Evolutionary conservation across 345 rosid genomes (phyloP).

Genomic region (Linum tenue): DNA sequence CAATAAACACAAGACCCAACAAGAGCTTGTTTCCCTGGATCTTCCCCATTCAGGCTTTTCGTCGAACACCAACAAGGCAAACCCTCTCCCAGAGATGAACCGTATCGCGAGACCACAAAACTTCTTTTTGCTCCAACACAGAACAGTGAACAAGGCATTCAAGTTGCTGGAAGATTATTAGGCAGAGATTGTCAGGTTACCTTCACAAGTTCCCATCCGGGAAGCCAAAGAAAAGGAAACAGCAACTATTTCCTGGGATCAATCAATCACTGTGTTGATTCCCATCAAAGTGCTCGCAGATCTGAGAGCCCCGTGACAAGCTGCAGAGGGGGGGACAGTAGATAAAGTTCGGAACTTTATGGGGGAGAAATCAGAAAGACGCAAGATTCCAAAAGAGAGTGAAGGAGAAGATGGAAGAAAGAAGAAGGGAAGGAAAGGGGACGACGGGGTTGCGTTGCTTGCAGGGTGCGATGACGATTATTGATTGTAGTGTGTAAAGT

Average conservation of each 20-base stretch:
- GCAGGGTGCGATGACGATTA: slow-evolving; percentile 13
- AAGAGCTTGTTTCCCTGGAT: slow-evolving; percentile 14
- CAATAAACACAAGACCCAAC: slow-evolving; percentile 17
- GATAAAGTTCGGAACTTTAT: not conserved
- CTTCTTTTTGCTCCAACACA: not conserved
- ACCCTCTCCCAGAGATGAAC: not conserved
- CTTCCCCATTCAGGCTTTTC: slow-evolving; percentile 29
- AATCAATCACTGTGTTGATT: slow-evolving; percentile 1
- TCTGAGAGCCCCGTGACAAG: slow-evolving; percentile 13
- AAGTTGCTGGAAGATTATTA: slow-evolving; percentile 4
- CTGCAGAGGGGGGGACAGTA: too few species aligned
- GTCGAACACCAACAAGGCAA: slow-evolving; percentile 10
- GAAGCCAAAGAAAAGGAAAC: slow-evolving; percentile 13
- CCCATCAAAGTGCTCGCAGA: slow-evolving; percentile 15
- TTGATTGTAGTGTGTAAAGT: slow-evolving; percentile 7
- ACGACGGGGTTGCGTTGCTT: slow-evolving; percentile 3
- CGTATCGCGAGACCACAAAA: slow-evolving; percentile 8
- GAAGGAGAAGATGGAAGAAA: slow-evolving; percentile 5
- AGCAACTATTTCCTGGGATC: slow-evolving; percentile 12
- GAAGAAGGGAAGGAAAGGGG: not conserved
- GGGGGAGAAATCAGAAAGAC: slow-evolving; percentile 6
- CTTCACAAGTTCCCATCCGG: slow-evolving; percentile 12
- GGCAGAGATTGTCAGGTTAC: slow-evolving; percentile 17
- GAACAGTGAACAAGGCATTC: slow-evolving; percentile 13
- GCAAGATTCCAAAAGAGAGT: not conserved